A percentile compares a stretch with the other conserved stretches of the same genome.
Evolutionary conservation across 140 eudicot genomes (phyloP).

Genomic region (Eryngium alpinum): DNA sequence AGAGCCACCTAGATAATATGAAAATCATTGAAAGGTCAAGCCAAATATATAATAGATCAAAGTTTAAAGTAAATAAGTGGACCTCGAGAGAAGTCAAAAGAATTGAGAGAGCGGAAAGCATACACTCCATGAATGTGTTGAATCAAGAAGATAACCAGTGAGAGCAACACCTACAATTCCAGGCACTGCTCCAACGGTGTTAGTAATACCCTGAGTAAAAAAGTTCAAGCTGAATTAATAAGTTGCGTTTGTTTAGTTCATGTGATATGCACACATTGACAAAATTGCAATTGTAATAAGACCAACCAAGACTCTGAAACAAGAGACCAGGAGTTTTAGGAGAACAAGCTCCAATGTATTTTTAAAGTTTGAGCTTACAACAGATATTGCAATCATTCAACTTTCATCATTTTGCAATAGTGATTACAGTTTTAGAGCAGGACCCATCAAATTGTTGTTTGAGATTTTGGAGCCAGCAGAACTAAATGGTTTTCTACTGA

Average conservation of each 20-base stretch:
- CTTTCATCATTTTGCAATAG: not conserved
- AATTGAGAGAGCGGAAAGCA: constrained; percentile 33
- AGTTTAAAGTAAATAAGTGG: not conserved
- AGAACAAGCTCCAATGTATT: no score
- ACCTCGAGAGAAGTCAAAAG: constrained; percentile 1
- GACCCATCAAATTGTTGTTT: not conserved
- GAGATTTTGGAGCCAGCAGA: not conserved
- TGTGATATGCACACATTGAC: no score
- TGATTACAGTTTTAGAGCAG: not conserved
- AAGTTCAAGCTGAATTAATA: not conserved
- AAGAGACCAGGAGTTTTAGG: not conserved
- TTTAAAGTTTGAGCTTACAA: no score
- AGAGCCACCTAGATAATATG: constrained; percentile 51
- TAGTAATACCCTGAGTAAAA: constrained; percentile 70
- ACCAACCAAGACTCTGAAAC: not conserved
- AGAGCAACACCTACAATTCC: constrained; percentile 96
- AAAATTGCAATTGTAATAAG: no score
- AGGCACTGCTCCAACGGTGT: constrained; percentile 92
- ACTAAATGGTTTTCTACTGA: no score
- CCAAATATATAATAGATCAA: not conserved
- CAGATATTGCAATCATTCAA: not conserved
- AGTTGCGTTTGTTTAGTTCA: not conserved
- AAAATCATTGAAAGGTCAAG: not conserved
- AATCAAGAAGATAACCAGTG: constrained; percentile 87
- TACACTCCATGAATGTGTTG: constrained; percentile 98